Evolutionary conservation across 2,329 filamentous ascomycete species (phyloP), one percentile per base, ranked within the genome.

Genomic region (Alternaria solani): DNA sequence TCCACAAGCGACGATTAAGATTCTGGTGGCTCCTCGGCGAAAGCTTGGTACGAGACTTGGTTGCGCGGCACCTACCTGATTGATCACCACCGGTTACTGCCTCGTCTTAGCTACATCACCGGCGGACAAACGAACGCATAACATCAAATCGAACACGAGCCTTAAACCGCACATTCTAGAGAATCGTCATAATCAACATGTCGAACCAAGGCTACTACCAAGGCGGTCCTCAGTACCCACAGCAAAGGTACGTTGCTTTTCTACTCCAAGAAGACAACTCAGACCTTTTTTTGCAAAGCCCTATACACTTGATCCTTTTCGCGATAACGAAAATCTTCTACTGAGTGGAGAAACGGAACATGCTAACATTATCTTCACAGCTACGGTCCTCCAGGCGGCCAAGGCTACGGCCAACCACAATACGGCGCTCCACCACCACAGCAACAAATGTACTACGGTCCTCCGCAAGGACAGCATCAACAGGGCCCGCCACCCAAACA

Each of bases 401-500:
- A 52, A 25, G 34, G 39, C 48, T 62, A 62, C 2, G 49, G 51
- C 39, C 63, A 65, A 53, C 59, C 57, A 43, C 62, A 64, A 51
- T 71, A 72, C 56, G 71, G 69, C 53, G 63, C 66, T 5, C 73
- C 73, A n/a, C 73, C 65, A 6, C 62, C 51, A 8, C 70, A 72
- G 26, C 68, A 67, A 59, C 66, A 68, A 47, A 68, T 69, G 65
- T 70, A 71, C 59, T 73, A 75, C 52, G 63, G 64, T 5, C 68
- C 69, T 3, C 59, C 57, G 16, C 71, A 80, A 25, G 57, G 57
- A 71, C 77, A 83, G 71, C 84, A 85, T 69, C 84, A 85, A 68
- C 83, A 85, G 67, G 80, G 79, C 23, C 82, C 82, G 4, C 80
- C 80, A 26, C 79, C 80, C 49, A 78, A 79, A 63, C 75, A 82